Evolutionary conservation across 768 basidiomycete species (phyloP).

Genomic region (Boletus pseudopeckii): DNA sequence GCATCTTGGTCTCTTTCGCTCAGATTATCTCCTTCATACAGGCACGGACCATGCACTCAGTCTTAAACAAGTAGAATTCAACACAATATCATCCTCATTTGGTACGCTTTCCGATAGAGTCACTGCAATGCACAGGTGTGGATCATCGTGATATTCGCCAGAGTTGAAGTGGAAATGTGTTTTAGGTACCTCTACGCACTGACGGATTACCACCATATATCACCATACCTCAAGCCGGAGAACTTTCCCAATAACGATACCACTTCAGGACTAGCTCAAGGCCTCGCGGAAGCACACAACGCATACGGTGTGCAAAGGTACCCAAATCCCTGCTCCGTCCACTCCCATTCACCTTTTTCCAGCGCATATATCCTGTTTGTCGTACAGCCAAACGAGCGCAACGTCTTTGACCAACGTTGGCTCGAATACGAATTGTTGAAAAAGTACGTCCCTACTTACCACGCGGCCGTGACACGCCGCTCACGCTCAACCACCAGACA

Average conservation of each 20-base stretch:
- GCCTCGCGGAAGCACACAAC: slow-evolving; percentile 76
- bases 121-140: slow-evolving; percentile 81
- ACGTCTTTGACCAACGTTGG: slow-evolving; percentile 90
- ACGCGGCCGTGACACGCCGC: background rate
- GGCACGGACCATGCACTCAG: slow-evolving; percentile 33
- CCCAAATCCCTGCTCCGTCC: background rate
- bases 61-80: slow-evolving; percentile 97
- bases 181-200: slow-evolving; percentile 62
- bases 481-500: slow-evolving; percentile 44
- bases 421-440: slow-evolving; percentile 86
- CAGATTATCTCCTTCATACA: slow-evolving; percentile 87
- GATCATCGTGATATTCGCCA: slow-evolving; percentile 1
- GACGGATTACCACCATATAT: slow-evolving; percentile 65
- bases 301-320: slow-evolving; percentile 58
- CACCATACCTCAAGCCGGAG: slow-evolving; percentile 45
- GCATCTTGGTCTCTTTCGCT: slow-evolving; percentile 89
- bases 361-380: slow-evolving; percentile 77
- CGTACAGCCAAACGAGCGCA: slow-evolving; percentile 84
- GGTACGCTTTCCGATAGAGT: slow-evolving; percentile 69
- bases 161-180: background rate
- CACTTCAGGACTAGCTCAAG: slow-evolving; percentile 63
- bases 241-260: slow-evolving; percentile 77
- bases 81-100: slow-evolving; percentile 93
- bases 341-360: background rate
- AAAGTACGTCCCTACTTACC: slow-evolving; percentile 43